Conservation (phyloP, 2,329 filamentous ascomycete species). For the Tolypocladium tropicale region DNA sequence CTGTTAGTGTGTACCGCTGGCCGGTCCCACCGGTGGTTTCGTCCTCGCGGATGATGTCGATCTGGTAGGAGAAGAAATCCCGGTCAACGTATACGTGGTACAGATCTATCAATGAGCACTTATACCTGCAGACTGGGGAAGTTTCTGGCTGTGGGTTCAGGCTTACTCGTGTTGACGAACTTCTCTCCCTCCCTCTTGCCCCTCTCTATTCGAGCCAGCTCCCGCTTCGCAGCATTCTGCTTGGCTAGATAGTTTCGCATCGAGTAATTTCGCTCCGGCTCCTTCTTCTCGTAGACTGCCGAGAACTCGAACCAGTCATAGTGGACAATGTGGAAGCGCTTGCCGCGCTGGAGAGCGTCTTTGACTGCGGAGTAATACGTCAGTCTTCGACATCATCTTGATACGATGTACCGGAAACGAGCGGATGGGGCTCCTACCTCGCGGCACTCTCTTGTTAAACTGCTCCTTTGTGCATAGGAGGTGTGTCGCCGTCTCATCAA, state of each 20-base stretch:
- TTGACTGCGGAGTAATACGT: constrained; percentile 19
- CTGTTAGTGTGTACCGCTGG: constrained; percentile 50
- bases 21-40: constrained; percentile 31
- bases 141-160: background rate
- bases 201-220: constrained; percentile 22
- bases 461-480: constrained; percentile 56
- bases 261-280: constrained; percentile 28
- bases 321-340: constrained; percentile 30
- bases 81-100: constrained; percentile 55
- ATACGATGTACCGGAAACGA: background rate
- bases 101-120: constrained; percentile 30
- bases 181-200: constrained; percentile 29
- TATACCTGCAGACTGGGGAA: background rate
- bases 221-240: constrained; percentile 18
- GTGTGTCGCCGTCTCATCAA: constrained; percentile 56
- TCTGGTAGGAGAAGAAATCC: constrained; percentile 52
- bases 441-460: constrained; percentile 36
- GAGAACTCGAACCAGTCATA: constrained; percentile 45
- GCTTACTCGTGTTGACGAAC: constrained; percentile 40
- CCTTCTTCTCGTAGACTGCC: constrained; percentile 17
- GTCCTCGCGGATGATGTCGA: constrained; percentile 47
- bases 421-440: constrained; percentile 15
- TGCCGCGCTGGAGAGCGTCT: constrained; percentile 23
- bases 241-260: constrained; percentile 23
- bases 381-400: background rate